These are phyloP conservation scores for Hypholoma fasciculare DNA, from an alignment of 768 basidiomycete genomes.

Conservation along the genomic window DNA sequence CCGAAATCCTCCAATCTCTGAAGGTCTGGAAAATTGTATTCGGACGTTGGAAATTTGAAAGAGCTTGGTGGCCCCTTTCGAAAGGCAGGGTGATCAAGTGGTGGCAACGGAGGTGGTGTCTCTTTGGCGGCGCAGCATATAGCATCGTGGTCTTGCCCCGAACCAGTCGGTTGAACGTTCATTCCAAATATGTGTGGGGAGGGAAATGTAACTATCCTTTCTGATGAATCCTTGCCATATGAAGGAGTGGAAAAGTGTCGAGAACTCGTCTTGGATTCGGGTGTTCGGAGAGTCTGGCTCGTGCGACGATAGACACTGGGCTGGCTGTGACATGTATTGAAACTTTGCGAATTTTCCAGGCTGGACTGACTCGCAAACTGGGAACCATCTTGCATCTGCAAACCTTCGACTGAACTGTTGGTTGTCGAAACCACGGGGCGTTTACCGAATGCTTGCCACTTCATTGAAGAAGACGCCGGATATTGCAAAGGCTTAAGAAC, in stretches of 20 bases:
- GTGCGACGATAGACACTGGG: neutral
- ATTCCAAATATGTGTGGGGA: slow-evolving; percentile 35
- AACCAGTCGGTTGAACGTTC: slow-evolving; percentile 25
- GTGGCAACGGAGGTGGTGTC: slow-evolving; percentile 53
- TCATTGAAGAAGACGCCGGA: slow-evolving; percentile 4
- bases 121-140: slow-evolving; percentile 29
- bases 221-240: slow-evolving; percentile 2
- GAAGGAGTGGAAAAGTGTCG: slow-evolving; percentile 15
- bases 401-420: neutral
- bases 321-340: slow-evolving; percentile 9
- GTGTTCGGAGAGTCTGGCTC: slow-evolving; percentile 15
- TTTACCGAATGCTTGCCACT: slow-evolving; percentile 16
- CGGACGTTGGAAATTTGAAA: slow-evolving; percentile 4
- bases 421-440: neutral
- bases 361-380: slow-evolving; percentile 19
- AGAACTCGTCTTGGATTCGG: slow-evolving; percentile 16
- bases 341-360: slow-evolving; percentile 17
- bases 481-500: neutral
- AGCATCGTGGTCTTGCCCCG: slow-evolving; percentile 25
- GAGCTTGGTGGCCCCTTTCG: slow-evolving; percentile 11
- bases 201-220: slow-evolving; percentile 19
- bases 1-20: neutral
- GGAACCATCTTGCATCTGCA: slow-evolving; percentile 5
- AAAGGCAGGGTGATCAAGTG: slow-evolving; percentile 48
- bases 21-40: slow-evolving; percentile 7